Evolutionary conservation across 148 eudicot genomes (phyloP).

Genomic region (Heliosperma pusillum): DNA sequence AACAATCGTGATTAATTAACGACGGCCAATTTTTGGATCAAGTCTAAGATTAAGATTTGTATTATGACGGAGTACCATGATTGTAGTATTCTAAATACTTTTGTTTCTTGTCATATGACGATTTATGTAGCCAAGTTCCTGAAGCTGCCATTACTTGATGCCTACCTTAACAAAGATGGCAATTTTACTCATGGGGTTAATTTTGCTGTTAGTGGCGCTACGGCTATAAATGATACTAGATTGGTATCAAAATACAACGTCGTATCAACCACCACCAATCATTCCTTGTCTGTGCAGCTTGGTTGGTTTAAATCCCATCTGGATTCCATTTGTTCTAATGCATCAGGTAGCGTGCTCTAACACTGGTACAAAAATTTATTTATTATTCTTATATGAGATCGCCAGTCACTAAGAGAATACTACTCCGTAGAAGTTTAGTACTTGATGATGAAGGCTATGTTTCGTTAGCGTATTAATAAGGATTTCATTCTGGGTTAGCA

Average conservation of each 20-base stretch:
- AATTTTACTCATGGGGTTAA: constrained; percentile 27
- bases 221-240: constrained; percentile 15
- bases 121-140: constrained; percentile 11
- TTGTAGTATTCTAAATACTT: too few species aligned
- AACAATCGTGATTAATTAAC: too few species aligned
- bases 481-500: too few species aligned
- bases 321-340: constrained; percentile 1
- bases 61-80: too few species aligned
- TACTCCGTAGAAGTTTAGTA: too few species aligned
- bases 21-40: too few species aligned
- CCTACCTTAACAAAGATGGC: constrained; percentile 22
- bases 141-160: constrained; percentile 15
- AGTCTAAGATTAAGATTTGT: too few species aligned
- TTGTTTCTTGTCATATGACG: neutral
- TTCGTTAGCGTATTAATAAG: too few species aligned
- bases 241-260: neutral
- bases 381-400: too few species aligned
- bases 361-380: neutral
- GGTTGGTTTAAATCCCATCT: constrained; percentile 26
- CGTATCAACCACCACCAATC: neutral
- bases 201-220: constrained; percentile 22
- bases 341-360: constrained; percentile 13
- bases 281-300: constrained; percentile 19
- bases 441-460: too few species aligned
- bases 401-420: too few species aligned